These are phyloP conservation scores for Lunularia cruciata DNA, from an alignment of 225 moss, liverwort and hornwort species.

Conservation along the genomic window DNA sequence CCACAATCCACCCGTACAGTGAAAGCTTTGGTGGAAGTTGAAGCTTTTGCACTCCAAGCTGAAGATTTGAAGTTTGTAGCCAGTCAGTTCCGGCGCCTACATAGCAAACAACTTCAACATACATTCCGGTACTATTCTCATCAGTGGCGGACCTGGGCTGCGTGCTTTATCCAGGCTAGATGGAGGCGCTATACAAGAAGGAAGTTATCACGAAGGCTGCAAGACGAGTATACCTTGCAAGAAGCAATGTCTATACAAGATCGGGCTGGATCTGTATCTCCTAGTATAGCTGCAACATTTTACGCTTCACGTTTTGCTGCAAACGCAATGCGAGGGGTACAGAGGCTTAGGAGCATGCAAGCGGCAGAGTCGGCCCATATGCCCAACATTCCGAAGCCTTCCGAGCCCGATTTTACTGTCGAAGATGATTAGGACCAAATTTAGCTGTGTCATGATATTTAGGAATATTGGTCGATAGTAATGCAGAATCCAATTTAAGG, in stretches of 20 bases:
- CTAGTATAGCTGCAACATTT: slow-evolving; percentile 61
- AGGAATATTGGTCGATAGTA: background rate
- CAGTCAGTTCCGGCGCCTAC: slow-evolving; percentile 86
- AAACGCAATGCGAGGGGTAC: slow-evolving; percentile 85
- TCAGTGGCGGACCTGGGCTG: slow-evolving; percentile 94
- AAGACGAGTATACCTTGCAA: slow-evolving; percentile 59
- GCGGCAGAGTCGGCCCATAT: slow-evolving; percentile 70
- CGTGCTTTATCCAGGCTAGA: slow-evolving; percentile 82
- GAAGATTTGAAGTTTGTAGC: slow-evolving; percentile 97
- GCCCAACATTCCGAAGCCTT: slow-evolving; percentile 83
- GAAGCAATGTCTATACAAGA: slow-evolving; percentile 44
- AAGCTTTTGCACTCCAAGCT: slow-evolving; percentile 73
- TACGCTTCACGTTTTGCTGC: slow-evolving; percentile 81
- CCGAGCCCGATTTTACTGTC: slow-evolving; percentile 85
- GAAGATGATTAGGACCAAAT: slow-evolving; percentile 49
- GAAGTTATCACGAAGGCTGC: slow-evolving; percentile 55
- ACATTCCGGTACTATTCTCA: slow-evolving; percentile 96
- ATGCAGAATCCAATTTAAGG: slow-evolving; percentile 1
- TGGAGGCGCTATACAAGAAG: slow-evolving; percentile 82
- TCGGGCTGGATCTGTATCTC: slow-evolving; percentile 32
- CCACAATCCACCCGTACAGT: slow-evolving; percentile 87
- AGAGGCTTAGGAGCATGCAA: slow-evolving; percentile 81
- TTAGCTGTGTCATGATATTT: background rate
- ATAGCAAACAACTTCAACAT: slow-evolving; percentile 92
- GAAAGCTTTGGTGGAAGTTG: slow-evolving; percentile 71